phyloP scores from a whole-genome alignment of 2,329 filamentous ascomycete genomes.

The Neocatenulostroma microsporum region DNA sequence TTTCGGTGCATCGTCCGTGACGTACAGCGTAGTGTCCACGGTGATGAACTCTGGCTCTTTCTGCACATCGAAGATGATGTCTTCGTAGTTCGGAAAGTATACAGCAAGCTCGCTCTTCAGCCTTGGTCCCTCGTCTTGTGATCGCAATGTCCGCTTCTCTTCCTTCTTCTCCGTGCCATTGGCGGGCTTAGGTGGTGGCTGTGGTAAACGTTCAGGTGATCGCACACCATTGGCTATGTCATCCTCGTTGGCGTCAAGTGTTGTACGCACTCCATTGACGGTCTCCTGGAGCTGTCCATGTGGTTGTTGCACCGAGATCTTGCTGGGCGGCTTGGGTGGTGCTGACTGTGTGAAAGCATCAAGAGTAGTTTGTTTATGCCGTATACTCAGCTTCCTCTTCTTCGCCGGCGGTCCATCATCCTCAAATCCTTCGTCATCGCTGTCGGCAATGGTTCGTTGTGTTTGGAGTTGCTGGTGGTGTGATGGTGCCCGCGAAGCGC shows the following conservation, averaged over 20 bases:
- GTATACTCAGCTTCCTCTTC: slow-evolving; percentile 22
- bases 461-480: too few species aligned
- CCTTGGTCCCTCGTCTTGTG: slow-evolving; percentile 70
- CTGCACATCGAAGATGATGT: slow-evolving; percentile 78
- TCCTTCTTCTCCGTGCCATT: slow-evolving; percentile 31
- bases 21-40: slow-evolving; percentile 19
- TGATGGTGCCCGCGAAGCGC: too few species aligned
- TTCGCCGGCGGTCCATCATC: slow-evolving; percentile 23
- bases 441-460: slow-evolving; percentile 5
- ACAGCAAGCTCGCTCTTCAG: slow-evolving; percentile 85
- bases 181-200: too few species aligned
- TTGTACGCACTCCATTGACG: slow-evolving; percentile 35
- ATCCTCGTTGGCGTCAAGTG: slow-evolving; percentile 29
- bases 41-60: slow-evolving; percentile 61
- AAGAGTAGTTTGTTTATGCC: slow-evolving; percentile 20
- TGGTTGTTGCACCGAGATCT: slow-evolving; percentile 36
- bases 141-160: slow-evolving; percentile 71
- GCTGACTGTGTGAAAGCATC: slow-evolving; percentile 14
- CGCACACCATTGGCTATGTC: slow-evolving; percentile 10
- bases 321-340: slow-evolving; percentile 36
- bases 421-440: slow-evolving; percentile 3
- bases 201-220: not conserved
- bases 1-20: slow-evolving; percentile 23
- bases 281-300: slow-evolving; percentile 36
- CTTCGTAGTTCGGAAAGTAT: slow-evolving; percentile 92